Base-by-base conservation (phyloP, 176 grass and related monocot species). In the Musa troglodytarum region DNA sequence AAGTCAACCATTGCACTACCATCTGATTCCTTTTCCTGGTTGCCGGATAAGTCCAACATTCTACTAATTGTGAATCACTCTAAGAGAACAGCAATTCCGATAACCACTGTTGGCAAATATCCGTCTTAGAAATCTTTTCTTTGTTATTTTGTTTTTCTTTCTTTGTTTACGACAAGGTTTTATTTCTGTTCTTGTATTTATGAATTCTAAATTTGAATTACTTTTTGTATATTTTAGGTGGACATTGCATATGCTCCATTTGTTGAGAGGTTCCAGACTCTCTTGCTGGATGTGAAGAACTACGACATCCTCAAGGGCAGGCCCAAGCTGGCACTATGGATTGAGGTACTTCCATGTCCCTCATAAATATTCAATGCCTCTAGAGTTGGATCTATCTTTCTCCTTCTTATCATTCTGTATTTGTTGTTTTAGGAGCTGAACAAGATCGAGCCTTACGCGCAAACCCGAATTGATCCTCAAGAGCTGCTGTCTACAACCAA, bases 231-330 rank as follows among this genome's bases (percentile, higher is more conserved):
- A 24, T 19, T 78, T 34, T 50, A 96, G 92, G 89, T 74, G 22
- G 89, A 92, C 49, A 87, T 96, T 66, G 87, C 89, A 21, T 92
- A 87, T 68, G 84, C 88, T 54, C 90, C 89, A 0, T 87, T 96
- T 75, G 10, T 89, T 14, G 92, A 92, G 68, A 87, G 84, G 77
- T 68, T 82, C 73, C 84, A 87, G 78, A 86, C 87, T 82, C 82
- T 86, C 74, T 85, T 82, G 8, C 63, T 25, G 24, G 80, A 86
- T 22, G 1, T 85, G 16, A 92, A 88, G 71, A 92, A 78, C 50
- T 92, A 96, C 53, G 89, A 87, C 54, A 86, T 92, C 69, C n/a
- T 84, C 87, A 53, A 83, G 49, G 89, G 76, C 56, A 87, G 89
- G 63, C 79, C 87, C 25, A 92, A 87, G 17, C 75, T 96, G 52